Evolutionary conservation across 148 eudicot species (phyloP), one percentile per base, ranked within the genome.

Genomic region (Chenopodium berlandieri): DNA sequence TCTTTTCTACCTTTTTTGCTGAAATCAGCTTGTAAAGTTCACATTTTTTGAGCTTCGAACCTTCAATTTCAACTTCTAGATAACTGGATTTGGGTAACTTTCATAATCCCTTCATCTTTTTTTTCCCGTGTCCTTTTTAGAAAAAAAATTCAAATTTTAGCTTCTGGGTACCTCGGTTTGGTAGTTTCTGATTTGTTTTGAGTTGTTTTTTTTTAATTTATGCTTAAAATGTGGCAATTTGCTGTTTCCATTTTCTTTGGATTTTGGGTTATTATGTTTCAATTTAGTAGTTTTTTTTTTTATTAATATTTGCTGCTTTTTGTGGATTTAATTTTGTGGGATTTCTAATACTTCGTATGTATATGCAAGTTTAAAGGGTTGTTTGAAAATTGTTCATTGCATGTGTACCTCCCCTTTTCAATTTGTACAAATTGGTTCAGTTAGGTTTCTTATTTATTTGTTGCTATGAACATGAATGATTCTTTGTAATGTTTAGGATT

Each of bases 11-110:
- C 27, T 5, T 13, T 22, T n/a, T 73, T 47, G 2, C 56, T 3
- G 54, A 48, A 48, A 48, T 9, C 14, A 8, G 54, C 32, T 22
- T 12, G 14, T 40, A 16, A 13, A 22, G n/a, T 2, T 44, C 11
- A 72, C 63, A 48, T 12, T 2, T 56, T 76, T 60, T 1, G 44
- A 74, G 73, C 1, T 68, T 52, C 25, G 23, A 56, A 20, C 44
- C 13, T 80, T 80, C 44, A 19, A 76, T 76, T 82, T 70, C 56
- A n/a, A n/a, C 31, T 62, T 27, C 32, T 23, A 67, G 56, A 25
- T 54, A 44, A 19, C 32, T 16, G 75, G 56, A 25, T 54, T 71
- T 75, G 54, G 86, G 78, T 79, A 75, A 69, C 19, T 70, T 71
- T 70, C 60, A 31, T 23, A 20, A 14, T 23, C 62, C 77, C 67